These are phyloP conservation scores for Cantharellus cinnabarinus DNA, from an alignment of 768 basidiomycete genomes.

Conservation along the genomic window DNA sequence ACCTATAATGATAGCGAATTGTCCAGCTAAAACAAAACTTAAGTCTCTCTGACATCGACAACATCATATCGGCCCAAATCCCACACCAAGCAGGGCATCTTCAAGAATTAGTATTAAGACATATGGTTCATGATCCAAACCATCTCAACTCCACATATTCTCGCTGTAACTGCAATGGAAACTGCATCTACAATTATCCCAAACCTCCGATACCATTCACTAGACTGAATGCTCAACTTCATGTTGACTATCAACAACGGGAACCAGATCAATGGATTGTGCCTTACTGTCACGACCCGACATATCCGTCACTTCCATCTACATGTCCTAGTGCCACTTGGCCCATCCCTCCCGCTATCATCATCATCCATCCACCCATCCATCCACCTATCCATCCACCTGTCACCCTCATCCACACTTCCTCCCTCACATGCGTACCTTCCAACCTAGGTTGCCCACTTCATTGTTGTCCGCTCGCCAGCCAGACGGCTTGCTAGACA, in stretches of 20 bases:
- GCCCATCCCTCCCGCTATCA: no score
- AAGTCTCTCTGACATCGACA: constrained; percentile 15
- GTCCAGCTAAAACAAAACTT: constrained; percentile 9
- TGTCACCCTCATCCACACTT: no score
- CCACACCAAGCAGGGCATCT: constrained; percentile 11
- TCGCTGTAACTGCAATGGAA: neutral
- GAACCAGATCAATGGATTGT: constrained; percentile 1
- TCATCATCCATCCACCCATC: no score
- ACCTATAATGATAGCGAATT: constrained; percentile 9
- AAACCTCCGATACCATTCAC: constrained; percentile 12
- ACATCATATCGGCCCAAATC: constrained; percentile 18
- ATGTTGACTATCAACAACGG: constrained; percentile 6
- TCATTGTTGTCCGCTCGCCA: no score
- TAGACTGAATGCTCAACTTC: constrained; percentile 13
- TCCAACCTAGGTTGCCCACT: no score
- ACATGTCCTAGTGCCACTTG: no score
- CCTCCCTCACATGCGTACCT: no score
- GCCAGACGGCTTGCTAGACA: no score
- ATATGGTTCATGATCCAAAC: neutral
- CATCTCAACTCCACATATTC: neutral
- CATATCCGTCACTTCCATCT: no score
- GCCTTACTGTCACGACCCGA: no score
- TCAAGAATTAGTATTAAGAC: neutral
- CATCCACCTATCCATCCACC: no score
- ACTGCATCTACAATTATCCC: constrained; percentile 6